A percentile compares a stretch with the other conserved stretches of the same genome.
phyloP scores from a whole-genome alignment of 352 stramenopile genomes.

The Pilasporangium apinafurcum region DNA sequence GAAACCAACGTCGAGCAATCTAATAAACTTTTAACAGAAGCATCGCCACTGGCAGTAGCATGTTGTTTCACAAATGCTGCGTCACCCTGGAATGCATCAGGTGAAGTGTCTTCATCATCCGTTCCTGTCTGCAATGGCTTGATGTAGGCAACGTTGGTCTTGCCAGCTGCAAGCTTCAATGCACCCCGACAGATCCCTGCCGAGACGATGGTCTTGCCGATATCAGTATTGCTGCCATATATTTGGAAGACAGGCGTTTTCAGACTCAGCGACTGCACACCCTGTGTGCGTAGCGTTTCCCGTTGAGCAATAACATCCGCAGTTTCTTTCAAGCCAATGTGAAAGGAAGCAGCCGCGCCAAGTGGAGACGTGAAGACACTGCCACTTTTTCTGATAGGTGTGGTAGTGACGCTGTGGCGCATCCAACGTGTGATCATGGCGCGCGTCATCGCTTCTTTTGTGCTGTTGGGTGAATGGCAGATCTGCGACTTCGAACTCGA shows the following conservation, averaged over 20 bases:
- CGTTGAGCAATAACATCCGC: conserved; percentile 28
- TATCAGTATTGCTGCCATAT: conserved; percentile 97
- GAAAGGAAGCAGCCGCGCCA: no score
- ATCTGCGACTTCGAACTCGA: no score
- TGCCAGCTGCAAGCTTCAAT: conserved; percentile 9
- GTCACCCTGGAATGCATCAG: conserved; percentile 62
- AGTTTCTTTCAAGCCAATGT: conserved; percentile 39
- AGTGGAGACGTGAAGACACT: no score
- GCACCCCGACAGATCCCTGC: conserved; percentile 86
- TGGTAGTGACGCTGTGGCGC: no score
- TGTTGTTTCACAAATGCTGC: conserved; percentile 80
- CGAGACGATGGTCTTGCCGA: conserved; percentile 96
- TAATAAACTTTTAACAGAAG: conserved; percentile 11
- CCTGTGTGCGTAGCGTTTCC: conserved; percentile 42
- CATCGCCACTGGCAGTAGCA: conserved; percentile 4
- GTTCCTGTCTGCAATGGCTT: conserved; percentile 96
- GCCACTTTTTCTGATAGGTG: no score
- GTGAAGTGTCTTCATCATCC: conserved; percentile 32
- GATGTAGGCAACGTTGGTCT: conserved; percentile 84
- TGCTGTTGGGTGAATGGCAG: no score
- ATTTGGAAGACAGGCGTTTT: conserved; percentile 81
- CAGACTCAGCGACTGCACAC: conserved; percentile 41
- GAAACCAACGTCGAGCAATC: conserved; percentile 87
- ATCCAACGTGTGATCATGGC: no score
- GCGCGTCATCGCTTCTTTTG: no score